Evolutionary conservation across 768 basidiomycete species (phyloP), one percentile per base, ranked within the genome.

Genomic region (Cystofilobasidium ferigula): DNA sequence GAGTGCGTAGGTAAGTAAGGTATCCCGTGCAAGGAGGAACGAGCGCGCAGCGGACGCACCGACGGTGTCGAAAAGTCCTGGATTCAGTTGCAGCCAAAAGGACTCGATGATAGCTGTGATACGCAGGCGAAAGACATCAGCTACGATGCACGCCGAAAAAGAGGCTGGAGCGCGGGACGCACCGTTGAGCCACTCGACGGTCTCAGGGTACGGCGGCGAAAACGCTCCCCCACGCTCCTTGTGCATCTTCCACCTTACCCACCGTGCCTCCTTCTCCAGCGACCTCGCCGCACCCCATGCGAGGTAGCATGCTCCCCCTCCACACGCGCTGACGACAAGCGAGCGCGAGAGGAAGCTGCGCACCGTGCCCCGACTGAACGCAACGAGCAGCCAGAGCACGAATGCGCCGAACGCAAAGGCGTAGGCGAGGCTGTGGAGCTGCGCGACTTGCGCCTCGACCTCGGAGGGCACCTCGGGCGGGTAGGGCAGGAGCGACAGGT

Each of bases 41-140:
- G 38, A 26, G 28, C 8, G n/a, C 54, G 9, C 34, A 28, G 58
- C 2, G 6, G 43, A 60, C 58, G 28, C 26, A 60, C 36, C 43
- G 58, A 60, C 5, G 5, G 34, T 6, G 24, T 22, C 18, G 30
- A 54, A 60, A 7, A 42, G 14, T 2, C 18, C 38, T 10, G 87
- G 86, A 72, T 87, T 86, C 68, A 88, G 76, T 61, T 86, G 79
- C 0, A 86, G 85, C 87, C 87, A 88, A 9, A 88, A 73, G 26
- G 28, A 26, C 30, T 32, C 51, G 26, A 54, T 54, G 28, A 54
- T n/a, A n/a, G n/a, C n/a, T n/a, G n/a, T n/a, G n/a, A n/a, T n/a
- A n/a, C n/a, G n/a, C n/a, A n/a, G n/a, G n/a, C 1, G 81, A n/a
- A n/a, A n/a, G n/a, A n/a, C n/a, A n/a, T n/a, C n/a, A n/a, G n/a